Evolutionary conservation across 768 basidiomycete species (phyloP).

Genomic region (Glaciozyma martinii): DNA sequence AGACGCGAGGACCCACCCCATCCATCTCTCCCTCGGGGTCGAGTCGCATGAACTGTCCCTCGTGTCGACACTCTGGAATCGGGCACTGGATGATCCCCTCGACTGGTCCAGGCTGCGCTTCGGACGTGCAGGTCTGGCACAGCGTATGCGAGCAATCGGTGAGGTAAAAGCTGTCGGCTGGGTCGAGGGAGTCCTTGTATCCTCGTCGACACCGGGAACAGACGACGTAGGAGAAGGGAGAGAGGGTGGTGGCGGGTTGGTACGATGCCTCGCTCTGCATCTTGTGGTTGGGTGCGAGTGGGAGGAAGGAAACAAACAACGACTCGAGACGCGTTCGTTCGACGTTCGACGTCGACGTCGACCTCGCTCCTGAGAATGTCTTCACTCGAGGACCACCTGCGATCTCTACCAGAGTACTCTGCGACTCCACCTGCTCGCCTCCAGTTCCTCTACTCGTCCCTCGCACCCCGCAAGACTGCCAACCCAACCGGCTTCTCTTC

Average conservation of each 20-base stretch:
- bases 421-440: neutral
- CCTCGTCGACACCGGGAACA: slow-evolving; percentile 14
- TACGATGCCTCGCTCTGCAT: neutral
- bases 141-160: slow-evolving; percentile 14
- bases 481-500: slow-evolving; percentile 29
- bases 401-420: neutral
- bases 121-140: slow-evolving; percentile 5
- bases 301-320: neutral
- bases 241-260: neutral
- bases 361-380: too few species aligned
- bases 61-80: slow-evolving; percentile 3
- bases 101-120: neutral
- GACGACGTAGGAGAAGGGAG: slow-evolving; percentile 5
- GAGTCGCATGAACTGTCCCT: slow-evolving; percentile 4
- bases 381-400: neutral
- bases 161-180: slow-evolving; percentile 2
- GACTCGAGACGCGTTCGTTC: neutral
- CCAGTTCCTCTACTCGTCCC: slow-evolving; percentile 28
- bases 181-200: slow-evolving; percentile 3
- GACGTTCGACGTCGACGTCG: neutral
- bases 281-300: neutral
- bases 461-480: slow-evolving; percentile 17
- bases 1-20: too few species aligned
- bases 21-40: neutral
- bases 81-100: slow-evolving; percentile 4